phyloP scores from a whole-genome alignment of 495 filamentous ascomycete species.

The Neurospora sp. region DNA sequence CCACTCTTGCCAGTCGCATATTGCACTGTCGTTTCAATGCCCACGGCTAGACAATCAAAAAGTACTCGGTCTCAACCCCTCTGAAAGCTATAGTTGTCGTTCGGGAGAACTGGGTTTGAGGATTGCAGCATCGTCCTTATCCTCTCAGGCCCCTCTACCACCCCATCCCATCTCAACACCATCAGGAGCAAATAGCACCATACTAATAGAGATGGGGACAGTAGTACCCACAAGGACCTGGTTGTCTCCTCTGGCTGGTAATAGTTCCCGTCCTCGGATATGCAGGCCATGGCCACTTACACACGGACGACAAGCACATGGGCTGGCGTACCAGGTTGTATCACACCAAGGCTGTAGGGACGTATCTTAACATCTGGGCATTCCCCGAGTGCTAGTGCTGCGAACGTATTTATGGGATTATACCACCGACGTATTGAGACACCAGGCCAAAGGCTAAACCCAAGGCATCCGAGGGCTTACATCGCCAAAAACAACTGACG shows the following conservation, averaged over 20 bases:
- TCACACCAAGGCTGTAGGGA: not conserved
- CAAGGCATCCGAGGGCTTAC: not conserved
- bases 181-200: not conserved
- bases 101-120: not conserved
- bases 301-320: not conserved
- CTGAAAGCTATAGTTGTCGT: too few species aligned
- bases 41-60: too few species aligned
- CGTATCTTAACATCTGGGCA: not conserved
- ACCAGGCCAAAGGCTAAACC: not conserved
- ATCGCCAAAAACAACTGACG: not conserved
- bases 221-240: not conserved
- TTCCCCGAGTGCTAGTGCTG: not conserved
- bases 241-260: not conserved
- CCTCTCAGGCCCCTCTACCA: not conserved
- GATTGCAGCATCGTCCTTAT: not conserved
- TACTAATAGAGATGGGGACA: not conserved
- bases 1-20: too few species aligned
- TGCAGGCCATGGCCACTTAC: not conserved
- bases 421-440: not conserved
- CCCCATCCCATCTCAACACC: not conserved
- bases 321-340: not conserved
- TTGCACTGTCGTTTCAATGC: too few species aligned
- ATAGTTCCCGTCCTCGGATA: not conserved
- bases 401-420: not conserved
- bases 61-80: too few species aligned